Conservation (phyloP, 2,329 filamentous ascomycete genomes). For the Nigrospora osmanthi region DNA sequence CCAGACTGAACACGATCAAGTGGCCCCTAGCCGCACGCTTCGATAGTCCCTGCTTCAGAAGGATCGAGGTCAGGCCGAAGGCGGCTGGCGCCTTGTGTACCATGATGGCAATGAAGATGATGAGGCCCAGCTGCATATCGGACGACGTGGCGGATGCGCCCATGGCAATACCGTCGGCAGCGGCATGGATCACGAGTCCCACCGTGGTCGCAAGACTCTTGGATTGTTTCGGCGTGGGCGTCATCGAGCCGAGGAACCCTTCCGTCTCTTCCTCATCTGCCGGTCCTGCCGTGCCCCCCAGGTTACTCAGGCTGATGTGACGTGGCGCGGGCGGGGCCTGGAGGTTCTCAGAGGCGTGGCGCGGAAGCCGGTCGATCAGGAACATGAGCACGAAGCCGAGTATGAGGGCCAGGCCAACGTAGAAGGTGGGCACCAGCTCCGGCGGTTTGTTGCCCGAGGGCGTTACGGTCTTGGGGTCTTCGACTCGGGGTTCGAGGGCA, state of each 20-base stretch:
- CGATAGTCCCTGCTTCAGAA: conserved; percentile 84
- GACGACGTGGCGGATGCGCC: conserved; percentile 76
- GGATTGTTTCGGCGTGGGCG: conserved; percentile 48
- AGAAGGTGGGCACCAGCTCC: conserved; percentile 51
- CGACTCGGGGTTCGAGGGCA: conserved; percentile 8
- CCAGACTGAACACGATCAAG: conserved; percentile 83
- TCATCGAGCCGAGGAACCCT: conserved; percentile 50
- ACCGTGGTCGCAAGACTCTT: conserved; percentile 76
- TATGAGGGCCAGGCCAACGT: conserved; percentile 80
- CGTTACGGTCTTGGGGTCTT: conserved; percentile 16
- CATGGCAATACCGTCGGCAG: conserved; percentile 91
- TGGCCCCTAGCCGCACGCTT: conserved; percentile 81
- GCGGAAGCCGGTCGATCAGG: conserved; percentile 78
- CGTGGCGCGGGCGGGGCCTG: conserved; percentile 61
- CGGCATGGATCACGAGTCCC: conserved; percentile 91
- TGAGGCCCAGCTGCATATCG: conserved; percentile 71
- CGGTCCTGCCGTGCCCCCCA: conserved; percentile 45
- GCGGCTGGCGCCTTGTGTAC: conserved; percentile 94
- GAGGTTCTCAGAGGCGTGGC: conserved; percentile 59
- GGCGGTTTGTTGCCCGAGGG: conserved; percentile 22
- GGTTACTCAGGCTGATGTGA: conserved; percentile 82
- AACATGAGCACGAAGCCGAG: conserved; percentile 96
- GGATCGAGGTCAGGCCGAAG: conserved; percentile 84
- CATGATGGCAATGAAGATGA: conserved; percentile 96
- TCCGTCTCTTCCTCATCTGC: conserved; percentile 48